A percentile compares a stretch with the other conserved stretches of the same genome.
These are phyloP conservation scores for Rhodotorula sp. DNA, from an alignment of 1,284 basidiomycete species.

Conservation along the genomic window DNA sequence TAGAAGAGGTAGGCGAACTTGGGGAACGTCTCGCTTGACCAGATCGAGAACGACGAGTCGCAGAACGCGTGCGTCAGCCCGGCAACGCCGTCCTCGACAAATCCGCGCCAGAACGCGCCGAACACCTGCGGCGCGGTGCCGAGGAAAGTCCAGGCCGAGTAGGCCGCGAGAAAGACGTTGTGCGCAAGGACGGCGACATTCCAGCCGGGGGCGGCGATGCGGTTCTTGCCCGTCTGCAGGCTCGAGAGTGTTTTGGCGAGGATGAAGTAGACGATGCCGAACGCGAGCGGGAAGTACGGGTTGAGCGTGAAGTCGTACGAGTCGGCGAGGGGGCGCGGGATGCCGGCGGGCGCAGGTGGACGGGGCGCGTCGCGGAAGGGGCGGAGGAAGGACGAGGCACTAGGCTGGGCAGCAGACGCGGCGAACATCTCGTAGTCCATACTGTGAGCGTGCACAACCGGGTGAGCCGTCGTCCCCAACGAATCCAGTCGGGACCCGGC, in stretches of 20 bases:
- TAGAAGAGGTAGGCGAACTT: conserved; percentile 49
- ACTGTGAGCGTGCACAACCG: no score
- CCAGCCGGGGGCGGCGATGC: conserved; percentile 42
- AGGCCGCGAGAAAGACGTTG: conserved; percentile 48
- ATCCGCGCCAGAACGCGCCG: conserved; percentile 27
- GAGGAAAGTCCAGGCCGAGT: conserved; percentile 45
- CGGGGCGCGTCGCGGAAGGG: conserved; percentile 20
- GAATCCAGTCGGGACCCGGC: no score
- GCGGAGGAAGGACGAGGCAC: conserved; percentile 13
- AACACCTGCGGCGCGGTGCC: conserved; percentile 37
- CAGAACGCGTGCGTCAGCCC: conserved; percentile 49
- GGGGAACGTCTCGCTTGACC: conserved; percentile 43
- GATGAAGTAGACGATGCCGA: conserved; percentile 36
- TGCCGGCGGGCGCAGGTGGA: conserved; percentile 22
- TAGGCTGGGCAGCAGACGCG: conserved; percentile 6
- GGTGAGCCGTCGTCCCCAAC: no score
- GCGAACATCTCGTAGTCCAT: conserved; percentile 3
- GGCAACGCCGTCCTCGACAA: conserved; percentile 11
- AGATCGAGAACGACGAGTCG: conserved; percentile 47
- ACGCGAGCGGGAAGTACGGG: conserved; percentile 31
- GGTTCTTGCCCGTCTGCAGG: conserved; percentile 43
- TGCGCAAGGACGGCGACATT: conserved; percentile 46
- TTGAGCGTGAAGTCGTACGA: conserved; percentile 19
- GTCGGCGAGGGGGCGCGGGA: conserved; percentile 11
- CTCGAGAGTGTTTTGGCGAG: conserved; percentile 32